Percentiles rank a stretch among this genome's conserved stretches.
Conservation (phyloP, 2,329 filamentous ascomycete species). For the Dactylellina haptotyla region DNA sequence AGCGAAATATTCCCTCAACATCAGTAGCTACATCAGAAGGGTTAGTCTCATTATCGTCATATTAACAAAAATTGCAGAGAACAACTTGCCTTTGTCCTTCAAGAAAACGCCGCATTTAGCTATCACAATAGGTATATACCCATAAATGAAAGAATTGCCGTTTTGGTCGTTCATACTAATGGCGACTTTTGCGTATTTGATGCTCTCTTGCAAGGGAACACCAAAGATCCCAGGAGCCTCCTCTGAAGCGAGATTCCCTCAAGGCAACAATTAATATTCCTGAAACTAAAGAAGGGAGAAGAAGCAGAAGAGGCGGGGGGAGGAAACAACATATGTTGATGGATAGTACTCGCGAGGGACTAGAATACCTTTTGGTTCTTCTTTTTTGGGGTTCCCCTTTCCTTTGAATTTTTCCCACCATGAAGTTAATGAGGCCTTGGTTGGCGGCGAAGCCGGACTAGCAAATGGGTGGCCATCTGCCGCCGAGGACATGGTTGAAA, state of each 20-base stretch:
- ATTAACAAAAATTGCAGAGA: neutral
- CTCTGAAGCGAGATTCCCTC: constrained; percentile 21
- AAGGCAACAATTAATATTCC: neutral
- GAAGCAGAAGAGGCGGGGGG: constrained; percentile 12
- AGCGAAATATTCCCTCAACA: constrained; percentile 93
- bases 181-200: constrained; percentile 96
- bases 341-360: neutral
- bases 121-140: constrained; percentile 97
- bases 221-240: constrained; percentile 83
- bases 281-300: neutral
- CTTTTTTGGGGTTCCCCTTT: constrained; percentile 67
- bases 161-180: constrained; percentile 94
- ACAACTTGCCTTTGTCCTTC: constrained; percentile 86
- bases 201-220: constrained; percentile 89
- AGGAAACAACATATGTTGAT: constrained; percentile 32
- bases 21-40: constrained; percentile 75
- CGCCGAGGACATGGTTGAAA: constrained; percentile 42
- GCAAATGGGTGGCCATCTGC: constrained; percentile 57
- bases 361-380: constrained; percentile 63
- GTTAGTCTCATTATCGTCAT: neutral
- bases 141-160: constrained; percentile 96
- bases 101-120: constrained; percentile 97
- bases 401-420: constrained; percentile 98
- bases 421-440: constrained; percentile 86
- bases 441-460: constrained; percentile 75